Base-by-base conservation (phyloP, 2,329 filamentous ascomycete species). In the Fusarium sp. region DNA sequence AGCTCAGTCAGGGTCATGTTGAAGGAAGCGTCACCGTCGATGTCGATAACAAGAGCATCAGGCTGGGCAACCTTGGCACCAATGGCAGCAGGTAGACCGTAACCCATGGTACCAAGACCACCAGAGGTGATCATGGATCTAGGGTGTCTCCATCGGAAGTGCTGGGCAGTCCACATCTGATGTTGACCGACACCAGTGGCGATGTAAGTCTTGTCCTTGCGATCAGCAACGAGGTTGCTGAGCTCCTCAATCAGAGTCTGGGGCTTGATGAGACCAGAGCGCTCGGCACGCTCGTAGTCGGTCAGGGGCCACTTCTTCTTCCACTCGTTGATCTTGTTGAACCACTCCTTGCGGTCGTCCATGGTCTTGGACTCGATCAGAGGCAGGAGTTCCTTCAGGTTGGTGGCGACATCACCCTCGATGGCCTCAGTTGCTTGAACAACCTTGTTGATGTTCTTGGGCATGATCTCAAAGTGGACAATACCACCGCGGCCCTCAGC, bases 401-500 rank as follows among this genome's bases (percentile, higher is more conserved):
- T 98, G 23, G 91, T 85, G 6, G 91, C 91, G 35, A 97, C 94
- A 79, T 98, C 95, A 66, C 96, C 96, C 84, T 97, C 95, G 23
- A 98, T 92, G 49, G 96, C 95, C 84, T 98, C 94, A 45, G 93
- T 98, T 12, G 95, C 95, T 84, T 98, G 94, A 19, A 99, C 93
- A 45, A 98, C 95, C 89, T 98, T 99, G 90, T 98, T 98, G 85
- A 98, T 98, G 86, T 99, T 98, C 91, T 99, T 99, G 77, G 96
- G 95, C 92, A 98, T 93, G 78, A 99, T 95, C 81, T 98, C 95
- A 79, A 98, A 98, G 83, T 99, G 95, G 21, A 98, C 89, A 78
- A 99, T 98, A 79, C 96, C 96, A 77, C 96, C 96, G 70, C 94
- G 93, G 60, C 91, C 91, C 84, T 97, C 93, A 16, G 89, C 86